Evolutionary conservation across 1,284 basidiomycete species (phyloP).

Genomic region (Abortiporus biennis): DNA sequence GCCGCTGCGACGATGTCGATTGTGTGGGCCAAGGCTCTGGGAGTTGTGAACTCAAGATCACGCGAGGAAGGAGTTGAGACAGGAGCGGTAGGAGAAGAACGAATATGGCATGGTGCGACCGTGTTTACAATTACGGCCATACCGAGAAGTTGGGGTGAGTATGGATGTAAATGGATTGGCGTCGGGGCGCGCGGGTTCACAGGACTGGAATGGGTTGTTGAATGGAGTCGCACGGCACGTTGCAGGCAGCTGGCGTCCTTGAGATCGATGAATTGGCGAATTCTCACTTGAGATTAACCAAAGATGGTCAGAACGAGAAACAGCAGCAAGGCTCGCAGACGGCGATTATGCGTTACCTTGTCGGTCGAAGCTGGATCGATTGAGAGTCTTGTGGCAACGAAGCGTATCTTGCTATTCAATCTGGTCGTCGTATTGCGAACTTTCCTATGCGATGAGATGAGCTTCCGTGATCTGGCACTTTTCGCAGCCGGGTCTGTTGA

Average conservation of each 20-base stretch:
- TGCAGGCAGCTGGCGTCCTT: neutral
- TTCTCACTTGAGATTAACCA: neutral
- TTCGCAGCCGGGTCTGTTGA: no score
- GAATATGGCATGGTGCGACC: constrained; percentile 6
- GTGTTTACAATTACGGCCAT: constrained; percentile 13
- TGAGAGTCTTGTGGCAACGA: no score
- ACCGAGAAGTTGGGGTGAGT: neutral
- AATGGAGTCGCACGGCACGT: neutral
- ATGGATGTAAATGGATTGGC: neutral
- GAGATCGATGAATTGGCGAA: neutral
- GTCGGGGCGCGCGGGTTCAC: constrained; percentile 11
- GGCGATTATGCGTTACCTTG: no score
- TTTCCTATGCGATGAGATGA: no score
- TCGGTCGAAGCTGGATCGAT: no score
- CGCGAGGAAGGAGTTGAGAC: neutral
- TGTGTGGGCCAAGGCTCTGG: constrained; percentile 8
- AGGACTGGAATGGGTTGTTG: constrained; percentile 5
- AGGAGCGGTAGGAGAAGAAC: constrained; percentile 1
- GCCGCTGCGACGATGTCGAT: constrained; percentile 12
- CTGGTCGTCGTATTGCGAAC: no score
- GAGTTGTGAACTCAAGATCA: constrained; percentile 6
- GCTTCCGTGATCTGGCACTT: no score
- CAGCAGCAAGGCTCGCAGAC: neutral
- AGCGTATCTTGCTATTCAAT: no score
- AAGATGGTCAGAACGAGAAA: neutral